phyloP scores from a whole-genome alignment of 2,329 filamentous ascomycete genomes.

The Monilinia fructicola region DNA sequence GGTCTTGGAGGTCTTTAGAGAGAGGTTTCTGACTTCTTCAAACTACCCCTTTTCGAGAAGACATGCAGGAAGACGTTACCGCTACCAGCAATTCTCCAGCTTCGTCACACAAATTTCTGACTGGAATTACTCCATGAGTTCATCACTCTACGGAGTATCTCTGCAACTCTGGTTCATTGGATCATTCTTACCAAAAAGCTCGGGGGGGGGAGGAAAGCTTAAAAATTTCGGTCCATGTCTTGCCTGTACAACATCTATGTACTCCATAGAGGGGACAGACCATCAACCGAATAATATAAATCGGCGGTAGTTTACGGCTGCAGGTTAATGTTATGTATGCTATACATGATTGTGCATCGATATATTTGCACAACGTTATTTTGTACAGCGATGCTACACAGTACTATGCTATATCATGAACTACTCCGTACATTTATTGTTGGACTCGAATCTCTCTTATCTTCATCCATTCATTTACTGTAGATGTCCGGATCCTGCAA shows the following conservation, averaged over 20 bases:
- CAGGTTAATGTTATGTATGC: background rate
- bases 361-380: background rate
- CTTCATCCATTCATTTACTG: slow-evolving; percentile 3
- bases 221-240: background rate
- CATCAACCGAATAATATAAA: background rate
- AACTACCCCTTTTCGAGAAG: slow-evolving; percentile 15
- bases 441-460: slow-evolving; percentile 17
- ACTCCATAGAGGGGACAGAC: slow-evolving; percentile 5
- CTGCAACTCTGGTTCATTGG: background rate
- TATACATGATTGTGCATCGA: background rate
- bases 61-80: slow-evolving; percentile 13
- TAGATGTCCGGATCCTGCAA: background rate
- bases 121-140: slow-evolving; percentile 1
- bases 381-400: background rate
- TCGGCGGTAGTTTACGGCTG: background rate
- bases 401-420: too few species aligned
- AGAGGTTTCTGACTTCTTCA: background rate
- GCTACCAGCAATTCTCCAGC: background rate
- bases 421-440: background rate
- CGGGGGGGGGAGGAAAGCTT: background rate
- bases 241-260: slow-evolving; percentile 8
- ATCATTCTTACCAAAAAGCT: background rate
- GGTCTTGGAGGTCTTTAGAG: slow-evolving; percentile 4
- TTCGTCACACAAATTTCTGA: background rate
- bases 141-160: background rate